Percentiles rank a stretch among this genome's conserved stretches.
phyloP scores from a whole-genome alignment of 1,284 basidiomycete species.

The Phellopilus nigrolimitatus region DNA sequence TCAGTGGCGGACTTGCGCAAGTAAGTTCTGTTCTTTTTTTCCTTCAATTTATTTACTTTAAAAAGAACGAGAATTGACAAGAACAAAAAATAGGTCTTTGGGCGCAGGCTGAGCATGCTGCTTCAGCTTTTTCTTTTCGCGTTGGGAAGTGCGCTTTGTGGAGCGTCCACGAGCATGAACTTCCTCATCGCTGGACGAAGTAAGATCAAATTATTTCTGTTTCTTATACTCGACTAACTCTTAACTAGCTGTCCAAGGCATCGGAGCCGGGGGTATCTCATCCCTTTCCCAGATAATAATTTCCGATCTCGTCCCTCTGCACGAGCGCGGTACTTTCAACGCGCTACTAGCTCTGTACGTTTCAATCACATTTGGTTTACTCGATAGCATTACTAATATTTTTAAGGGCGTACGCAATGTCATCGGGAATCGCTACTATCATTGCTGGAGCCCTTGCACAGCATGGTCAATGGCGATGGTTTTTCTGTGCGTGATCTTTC shows the following conservation, averaged over 20 bases:
- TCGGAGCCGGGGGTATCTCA: slow-evolving; percentile 32
- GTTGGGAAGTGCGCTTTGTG: slow-evolving; percentile 37
- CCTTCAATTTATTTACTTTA: background rate
- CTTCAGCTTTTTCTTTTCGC: slow-evolving; percentile 33
- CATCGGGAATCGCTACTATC: slow-evolving; percentile 29
- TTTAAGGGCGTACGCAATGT: slow-evolving; percentile 24
- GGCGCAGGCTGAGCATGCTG: slow-evolving; percentile 33
- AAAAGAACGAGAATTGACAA: too few relatives aligned
- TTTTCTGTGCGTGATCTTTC: slow-evolving; percentile 25
- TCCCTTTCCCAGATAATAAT: slow-evolving; percentile 31
- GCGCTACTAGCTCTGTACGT: slow-evolving; percentile 30
- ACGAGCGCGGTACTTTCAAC: slow-evolving; percentile 36
- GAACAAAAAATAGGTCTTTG: slow-evolving; percentile 28
- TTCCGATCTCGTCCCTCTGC: slow-evolving; percentile 35
- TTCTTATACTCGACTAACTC: background rate
- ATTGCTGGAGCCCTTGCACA: slow-evolving; percentile 33
- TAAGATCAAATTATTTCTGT: background rate
- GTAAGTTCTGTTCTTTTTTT: slow-evolving; percentile 7
- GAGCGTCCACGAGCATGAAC: slow-evolving; percentile 38
- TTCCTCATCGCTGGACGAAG: slow-evolving; percentile 39
- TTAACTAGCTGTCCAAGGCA: slow-evolving; percentile 28
- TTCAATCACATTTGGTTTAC: background rate
- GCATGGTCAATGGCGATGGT: slow-evolving; percentile 27
- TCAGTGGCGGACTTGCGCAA: slow-evolving; percentile 23
- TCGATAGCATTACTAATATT: background rate